phyloP scores from a whole-genome alignment of 768 basidiomycete genomes.

The Lactifluus rugatus region DNA sequence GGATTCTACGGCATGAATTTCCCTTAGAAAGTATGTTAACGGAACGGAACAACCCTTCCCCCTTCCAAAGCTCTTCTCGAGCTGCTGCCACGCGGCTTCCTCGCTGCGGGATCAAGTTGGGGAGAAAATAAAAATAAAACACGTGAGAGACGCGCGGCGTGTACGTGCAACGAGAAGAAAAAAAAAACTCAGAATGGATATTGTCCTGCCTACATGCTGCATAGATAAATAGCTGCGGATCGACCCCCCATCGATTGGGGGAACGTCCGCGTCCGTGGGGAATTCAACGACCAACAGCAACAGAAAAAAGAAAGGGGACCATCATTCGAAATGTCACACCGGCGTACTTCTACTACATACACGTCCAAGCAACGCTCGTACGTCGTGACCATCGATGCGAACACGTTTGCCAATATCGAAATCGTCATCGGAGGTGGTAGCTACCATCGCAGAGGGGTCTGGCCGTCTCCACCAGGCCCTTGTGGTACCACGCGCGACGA shows the following conservation, averaged over 20 bases:
- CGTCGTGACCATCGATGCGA: slow-evolving; percentile 13
- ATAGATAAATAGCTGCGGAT: slow-evolving; percentile 1
- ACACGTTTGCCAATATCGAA: slow-evolving; percentile 8
- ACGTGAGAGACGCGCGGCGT: not conserved
- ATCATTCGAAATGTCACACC: slow-evolving; percentile 3
- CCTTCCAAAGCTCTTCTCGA: not conserved
- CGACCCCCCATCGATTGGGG: not conserved
- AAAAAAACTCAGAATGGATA: not conserved
- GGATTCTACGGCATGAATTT: not conserved
- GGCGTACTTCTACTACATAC: not conserved
- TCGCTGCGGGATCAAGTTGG: slow-evolving; percentile 1
- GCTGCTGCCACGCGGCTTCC: slow-evolving; percentile 12
- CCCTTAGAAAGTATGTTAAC: not conserved
- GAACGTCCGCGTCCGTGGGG: not conserved
- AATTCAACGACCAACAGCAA: not conserved
- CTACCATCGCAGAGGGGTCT: not conserved
- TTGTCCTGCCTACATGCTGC: not conserved
- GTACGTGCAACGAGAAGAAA: not conserved
- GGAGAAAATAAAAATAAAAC: not conserved
- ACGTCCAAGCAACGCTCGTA: not conserved
- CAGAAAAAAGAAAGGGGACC: not conserved
- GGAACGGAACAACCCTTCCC: not conserved
- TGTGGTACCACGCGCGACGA: not conserved
- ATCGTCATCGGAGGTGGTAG: slow-evolving; percentile 4
- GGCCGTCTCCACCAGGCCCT: not conserved